Conservation (phyloP, 192 early-diverging fungal genomes). For the Phlyctochytrium arcticum region DNA sequence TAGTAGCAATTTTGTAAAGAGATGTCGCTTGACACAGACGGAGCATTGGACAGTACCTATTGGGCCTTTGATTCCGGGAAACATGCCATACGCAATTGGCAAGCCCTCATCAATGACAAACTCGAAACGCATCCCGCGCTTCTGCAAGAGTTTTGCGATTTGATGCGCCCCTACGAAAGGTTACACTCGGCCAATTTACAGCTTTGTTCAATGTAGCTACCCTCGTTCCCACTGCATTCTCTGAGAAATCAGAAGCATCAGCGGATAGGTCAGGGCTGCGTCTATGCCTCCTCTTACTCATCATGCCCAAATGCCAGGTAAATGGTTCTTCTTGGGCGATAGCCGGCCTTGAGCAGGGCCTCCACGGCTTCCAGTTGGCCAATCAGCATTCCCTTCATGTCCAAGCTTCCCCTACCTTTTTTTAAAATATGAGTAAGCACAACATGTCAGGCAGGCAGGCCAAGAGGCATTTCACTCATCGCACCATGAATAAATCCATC, state of each 20-base stretch:
- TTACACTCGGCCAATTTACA: too few species aligned
- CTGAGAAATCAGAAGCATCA: background rate
- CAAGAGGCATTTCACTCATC: background rate
- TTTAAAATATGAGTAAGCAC: too few species aligned
- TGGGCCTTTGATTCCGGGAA: slow-evolving; percentile 13
- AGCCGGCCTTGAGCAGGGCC: slow-evolving; percentile 33
- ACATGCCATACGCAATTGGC: slow-evolving; percentile 28
- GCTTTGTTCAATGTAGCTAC: too few species aligned
- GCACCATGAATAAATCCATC: slow-evolving; percentile 35
- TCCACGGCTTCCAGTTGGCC: slow-evolving; percentile 41
- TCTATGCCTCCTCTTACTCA: slow-evolving; percentile 28
- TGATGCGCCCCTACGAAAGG: slow-evolving; percentile 21
- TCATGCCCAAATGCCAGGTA: slow-evolving; percentile 47
- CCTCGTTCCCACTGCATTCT: too few species aligned
- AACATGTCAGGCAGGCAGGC: background rate
- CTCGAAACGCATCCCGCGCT: slow-evolving; percentile 23
- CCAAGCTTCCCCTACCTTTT: slow-evolving; percentile 35
- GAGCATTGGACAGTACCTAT: background rate
- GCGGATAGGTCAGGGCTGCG: background rate
- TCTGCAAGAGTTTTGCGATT: slow-evolving; percentile 27
- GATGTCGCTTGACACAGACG: background rate
- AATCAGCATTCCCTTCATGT: slow-evolving; percentile 40
- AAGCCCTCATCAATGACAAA: slow-evolving; percentile 44
- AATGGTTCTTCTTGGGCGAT: slow-evolving; percentile 30
- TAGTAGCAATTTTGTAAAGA: background rate